Evolutionary conservation across 73 alveolate species (phyloP).

Genomic region (Durusdinium trenchii): DNA sequence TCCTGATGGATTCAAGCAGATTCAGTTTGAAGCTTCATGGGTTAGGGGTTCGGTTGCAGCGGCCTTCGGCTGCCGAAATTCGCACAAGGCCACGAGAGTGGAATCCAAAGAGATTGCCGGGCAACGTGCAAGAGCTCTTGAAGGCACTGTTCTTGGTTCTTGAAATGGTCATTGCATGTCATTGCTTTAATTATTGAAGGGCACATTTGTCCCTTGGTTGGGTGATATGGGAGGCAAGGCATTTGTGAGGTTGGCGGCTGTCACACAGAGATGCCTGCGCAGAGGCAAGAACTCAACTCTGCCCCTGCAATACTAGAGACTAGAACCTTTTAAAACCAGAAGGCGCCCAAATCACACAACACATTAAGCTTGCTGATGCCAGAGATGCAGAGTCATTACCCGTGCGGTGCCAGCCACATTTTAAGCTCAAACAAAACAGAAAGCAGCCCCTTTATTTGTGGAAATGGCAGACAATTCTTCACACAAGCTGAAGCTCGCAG

Average conservation of each 20-base stretch:
- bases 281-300: neutral
- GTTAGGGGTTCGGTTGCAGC: neutral
- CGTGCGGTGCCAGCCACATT: constrained; percentile 24
- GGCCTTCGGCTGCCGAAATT: neutral
- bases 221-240: neutral
- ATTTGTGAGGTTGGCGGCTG: neutral
- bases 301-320: neutral
- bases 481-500: constrained; percentile 64
- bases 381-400: too few relatives aligned
- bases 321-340: too few relatives aligned
- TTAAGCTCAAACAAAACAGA: neutral
- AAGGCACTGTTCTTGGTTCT: neutral
- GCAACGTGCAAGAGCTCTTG: constrained; percentile 69
- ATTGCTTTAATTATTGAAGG: neutral
- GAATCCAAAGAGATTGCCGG: constrained; percentile 80
- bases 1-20: neutral
- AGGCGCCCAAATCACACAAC: too few relatives aligned
- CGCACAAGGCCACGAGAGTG: constrained; percentile 62
- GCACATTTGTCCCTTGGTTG: neutral
- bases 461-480: constrained; percentile 54
- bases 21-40: neutral
- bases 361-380: too few relatives aligned
- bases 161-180: neutral
- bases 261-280: neutral
- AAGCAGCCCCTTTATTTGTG: neutral